Conservation (phyloP, 768 basidiomycete species). For the Boletellus emodensis region DNA sequence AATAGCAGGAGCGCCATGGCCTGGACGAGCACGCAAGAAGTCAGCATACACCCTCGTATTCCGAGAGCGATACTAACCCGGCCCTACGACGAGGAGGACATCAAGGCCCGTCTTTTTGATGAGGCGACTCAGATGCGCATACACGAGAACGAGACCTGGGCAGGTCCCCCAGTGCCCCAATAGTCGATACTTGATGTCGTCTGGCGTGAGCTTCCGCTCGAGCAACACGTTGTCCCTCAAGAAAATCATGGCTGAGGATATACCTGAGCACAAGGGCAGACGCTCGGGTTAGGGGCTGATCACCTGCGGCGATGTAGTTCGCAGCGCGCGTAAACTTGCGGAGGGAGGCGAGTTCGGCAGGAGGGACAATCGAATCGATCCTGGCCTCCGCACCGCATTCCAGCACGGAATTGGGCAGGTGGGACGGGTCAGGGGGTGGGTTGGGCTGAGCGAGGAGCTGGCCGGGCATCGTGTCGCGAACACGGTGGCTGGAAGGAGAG, state of each 20-base stretch:
- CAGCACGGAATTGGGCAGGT: slow-evolving; percentile 55
- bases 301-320: slow-evolving; percentile 68
- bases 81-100: slow-evolving; percentile 76
- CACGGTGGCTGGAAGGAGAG: background rate
- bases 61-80: slow-evolving; percentile 39
- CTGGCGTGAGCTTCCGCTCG: slow-evolving; percentile 50
- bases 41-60: background rate
- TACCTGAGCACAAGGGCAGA: background rate
- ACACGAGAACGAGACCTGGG: slow-evolving; percentile 68
- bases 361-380: slow-evolving; percentile 42
- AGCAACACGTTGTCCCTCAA: slow-evolving; percentile 69
- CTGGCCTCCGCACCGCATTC: slow-evolving; percentile 47
- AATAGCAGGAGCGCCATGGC: slow-evolving; percentile 84
- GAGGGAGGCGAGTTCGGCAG: slow-evolving; percentile 49
- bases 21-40: slow-evolving; percentile 23
- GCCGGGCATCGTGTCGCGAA: slow-evolving; percentile 46
- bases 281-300: slow-evolving; percentile 8
- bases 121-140: slow-evolving; percentile 67
- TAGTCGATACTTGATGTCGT: slow-evolving; percentile 77
- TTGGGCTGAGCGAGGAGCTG: slow-evolving; percentile 57
- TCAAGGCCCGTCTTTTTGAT: slow-evolving; percentile 58
- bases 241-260: slow-evolving; percentile 72
- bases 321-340: slow-evolving; percentile 57
- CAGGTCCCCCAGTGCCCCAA: slow-evolving; percentile 86
- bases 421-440: slow-evolving; percentile 67